Evolutionary conservation across 768 basidiomycete genomes (phyloP).

Genomic region (Amanita rubescens): DNA sequence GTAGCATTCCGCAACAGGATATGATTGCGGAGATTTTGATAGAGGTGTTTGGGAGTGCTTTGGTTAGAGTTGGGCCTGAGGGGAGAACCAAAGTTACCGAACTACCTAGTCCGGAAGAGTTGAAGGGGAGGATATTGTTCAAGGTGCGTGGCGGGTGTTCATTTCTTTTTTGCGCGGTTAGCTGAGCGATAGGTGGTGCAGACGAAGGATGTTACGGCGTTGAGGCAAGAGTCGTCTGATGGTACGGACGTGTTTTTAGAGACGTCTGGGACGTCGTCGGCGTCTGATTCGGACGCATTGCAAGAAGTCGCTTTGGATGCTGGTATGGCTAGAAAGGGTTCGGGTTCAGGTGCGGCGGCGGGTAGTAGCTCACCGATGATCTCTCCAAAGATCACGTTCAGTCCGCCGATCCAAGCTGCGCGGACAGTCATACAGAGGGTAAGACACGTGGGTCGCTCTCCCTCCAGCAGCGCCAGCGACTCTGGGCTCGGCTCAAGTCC

Average conservation of each 20-base stretch:
- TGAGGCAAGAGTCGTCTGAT: neutral
- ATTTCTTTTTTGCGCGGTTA: too few relatives aligned
- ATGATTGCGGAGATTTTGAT: conserved; percentile 70
- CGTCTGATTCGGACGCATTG: conserved; percentile 17
- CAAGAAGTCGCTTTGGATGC: conserved; percentile 16
- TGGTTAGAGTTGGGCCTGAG: conserved; percentile 24
- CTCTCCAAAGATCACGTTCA: conserved; percentile 1
- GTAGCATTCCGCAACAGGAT: conserved; percentile 71
- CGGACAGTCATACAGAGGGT: conserved; percentile 2
- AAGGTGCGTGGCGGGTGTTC: conserved; percentile 72
- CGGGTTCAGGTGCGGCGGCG: neutral
- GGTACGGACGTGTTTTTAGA: conserved; percentile 2
- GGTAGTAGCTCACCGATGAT: neutral
- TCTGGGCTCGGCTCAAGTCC: too few relatives aligned
- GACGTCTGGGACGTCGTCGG: conserved; percentile 18
- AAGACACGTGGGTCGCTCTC: neutral
- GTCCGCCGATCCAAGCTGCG: conserved; percentile 4
- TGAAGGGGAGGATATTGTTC: conserved; percentile 72
- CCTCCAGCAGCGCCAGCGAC: too few relatives aligned
- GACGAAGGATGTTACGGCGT: conserved; percentile 10
- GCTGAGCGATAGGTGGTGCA: too few relatives aligned
- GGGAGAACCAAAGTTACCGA: conserved; percentile 31
- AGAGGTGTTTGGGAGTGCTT: conserved; percentile 34
- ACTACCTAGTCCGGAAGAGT: conserved; percentile 79
- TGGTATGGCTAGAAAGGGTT: too few relatives aligned